These are phyloP conservation scores for Ogataea nitratoaversa DNA, from an alignment of 805 yeast genomes.

Conservation along the genomic window DNA sequence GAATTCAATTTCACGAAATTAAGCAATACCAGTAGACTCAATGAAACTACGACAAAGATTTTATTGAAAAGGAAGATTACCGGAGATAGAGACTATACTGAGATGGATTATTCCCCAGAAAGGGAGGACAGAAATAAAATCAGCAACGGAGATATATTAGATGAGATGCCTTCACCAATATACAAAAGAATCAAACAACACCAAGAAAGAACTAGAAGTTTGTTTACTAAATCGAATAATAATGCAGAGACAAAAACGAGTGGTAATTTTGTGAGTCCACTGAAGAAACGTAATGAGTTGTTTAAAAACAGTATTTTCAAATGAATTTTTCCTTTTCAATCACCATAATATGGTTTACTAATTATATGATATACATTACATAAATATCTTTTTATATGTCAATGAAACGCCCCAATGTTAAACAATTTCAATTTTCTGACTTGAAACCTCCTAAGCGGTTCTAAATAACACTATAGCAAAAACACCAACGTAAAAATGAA, in stretches of 20 bases:
- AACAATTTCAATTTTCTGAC: too few species aligned
- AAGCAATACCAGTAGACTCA: background rate
- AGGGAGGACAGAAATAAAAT: constrained; percentile 6
- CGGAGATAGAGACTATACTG: constrained; percentile 4
- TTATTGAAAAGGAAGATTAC: constrained; percentile 7
- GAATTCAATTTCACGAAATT: constrained; percentile 2
- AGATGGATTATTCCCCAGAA: constrained; percentile 8
- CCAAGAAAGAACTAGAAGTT: constrained; percentile 5
- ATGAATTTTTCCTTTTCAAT: background rate
- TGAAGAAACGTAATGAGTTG: constrained; percentile 18
- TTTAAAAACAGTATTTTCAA: constrained; percentile 19
- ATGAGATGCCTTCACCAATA: constrained; percentile 15
- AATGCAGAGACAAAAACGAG: background rate
- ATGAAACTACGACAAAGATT: constrained; percentile 1
- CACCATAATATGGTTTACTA: too few species aligned
- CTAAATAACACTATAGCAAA: constrained; percentile 67
- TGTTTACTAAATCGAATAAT: background rate
- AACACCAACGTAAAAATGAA: constrained; percentile 67
- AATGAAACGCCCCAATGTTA: too few species aligned
- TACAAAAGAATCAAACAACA: constrained; percentile 15
- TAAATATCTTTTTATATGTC: too few species aligned
- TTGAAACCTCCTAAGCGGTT: constrained; percentile 44
- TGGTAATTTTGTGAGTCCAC: constrained; percentile 18
- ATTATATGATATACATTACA: too few species aligned
- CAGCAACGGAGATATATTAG: constrained; percentile 1